A percentile compares a stretch with the other conserved stretches of the same genome.
phyloP scores from a whole-genome alignment of 1,139 yeast genomes.

The Geotrichum histeridarum region DNA sequence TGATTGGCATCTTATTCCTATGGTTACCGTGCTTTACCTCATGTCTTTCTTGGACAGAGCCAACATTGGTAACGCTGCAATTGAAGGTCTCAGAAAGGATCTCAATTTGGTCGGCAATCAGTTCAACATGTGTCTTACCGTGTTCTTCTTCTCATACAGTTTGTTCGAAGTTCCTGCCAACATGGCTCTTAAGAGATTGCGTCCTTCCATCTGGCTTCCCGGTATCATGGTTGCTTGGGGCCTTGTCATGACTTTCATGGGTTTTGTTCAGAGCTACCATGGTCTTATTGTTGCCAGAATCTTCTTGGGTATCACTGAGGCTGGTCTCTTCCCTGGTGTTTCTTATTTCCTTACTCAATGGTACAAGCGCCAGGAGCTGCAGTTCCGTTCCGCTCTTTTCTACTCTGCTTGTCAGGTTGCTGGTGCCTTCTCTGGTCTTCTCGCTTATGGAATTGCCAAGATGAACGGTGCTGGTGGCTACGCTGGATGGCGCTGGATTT shows the following conservation, averaged over 20 bases:
- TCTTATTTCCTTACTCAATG: slow-evolving; percentile 31
- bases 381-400: slow-evolving; percentile 53
- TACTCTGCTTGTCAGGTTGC: slow-evolving; percentile 41
- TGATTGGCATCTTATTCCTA: slow-evolving; percentile 50
- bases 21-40: slow-evolving; percentile 51
- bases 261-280: slow-evolving; percentile 41
- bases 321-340: slow-evolving; percentile 33
- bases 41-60: slow-evolving; percentile 62
- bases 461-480: slow-evolving; percentile 23
- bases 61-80: slow-evolving; percentile 55
- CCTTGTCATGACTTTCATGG: slow-evolving; percentile 48
- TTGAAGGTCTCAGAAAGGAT: slow-evolving; percentile 47
- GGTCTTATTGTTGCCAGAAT: slow-evolving; percentile 43
- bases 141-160: slow-evolving; percentile 51
- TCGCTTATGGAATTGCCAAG: slow-evolving; percentile 39
- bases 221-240: slow-evolving; percentile 46
- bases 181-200: slow-evolving; percentile 48
- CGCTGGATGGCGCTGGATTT: slow-evolving; percentile 17
- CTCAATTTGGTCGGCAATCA: slow-evolving; percentile 38
- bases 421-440: slow-evolving; percentile 28
- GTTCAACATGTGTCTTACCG: slow-evolving; percentile 55
- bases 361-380: slow-evolving; percentile 36
- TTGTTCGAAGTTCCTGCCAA: slow-evolving; percentile 53
- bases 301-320: slow-evolving; percentile 32
- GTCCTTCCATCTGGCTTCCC: slow-evolving; percentile 50